Conservation (phyloP, 2,329 filamentous ascomycete genomes). For the Cladosporium colombiae region DNA sequence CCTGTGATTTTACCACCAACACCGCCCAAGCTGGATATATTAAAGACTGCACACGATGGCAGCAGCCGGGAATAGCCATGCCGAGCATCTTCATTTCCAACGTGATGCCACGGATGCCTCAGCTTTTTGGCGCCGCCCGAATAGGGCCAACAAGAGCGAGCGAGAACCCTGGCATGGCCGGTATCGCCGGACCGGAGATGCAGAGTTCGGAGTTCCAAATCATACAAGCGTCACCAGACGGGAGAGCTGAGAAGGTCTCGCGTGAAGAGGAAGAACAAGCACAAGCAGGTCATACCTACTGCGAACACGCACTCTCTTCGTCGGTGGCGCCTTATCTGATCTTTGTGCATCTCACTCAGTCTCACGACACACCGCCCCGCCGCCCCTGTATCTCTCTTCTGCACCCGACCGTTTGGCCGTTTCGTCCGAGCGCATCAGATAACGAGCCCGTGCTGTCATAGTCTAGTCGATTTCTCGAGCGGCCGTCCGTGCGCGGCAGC, state of each 20-base stretch:
- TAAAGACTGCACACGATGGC: not conserved
- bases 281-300: not conserved
- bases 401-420: constrained; percentile 6
- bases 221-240: constrained; percentile 10
- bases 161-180: not conserved
- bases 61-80: constrained; percentile 2
- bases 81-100: constrained; percentile 6
- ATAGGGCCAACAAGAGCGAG: constrained; percentile 12
- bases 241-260: not conserved
- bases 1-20: not conserved
- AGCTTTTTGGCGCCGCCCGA: constrained; percentile 4
- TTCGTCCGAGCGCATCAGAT: constrained; percentile 14
- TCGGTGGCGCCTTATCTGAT: constrained; percentile 12
- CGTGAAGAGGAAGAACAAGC: not conserved
- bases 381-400: constrained; percentile 2
- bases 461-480: not conserved
- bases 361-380: not conserved
- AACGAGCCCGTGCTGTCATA: constrained; percentile 12
- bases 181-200: constrained; percentile 6
- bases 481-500: not conserved
- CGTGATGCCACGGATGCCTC: constrained; percentile 1
- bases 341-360: not conserved
- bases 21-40: not conserved
- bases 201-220: constrained; percentile 6
- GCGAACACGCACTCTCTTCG: not conserved